phyloP scores from a whole-genome alignment of 2,329 filamentous ascomycete species.

The Aspergillus pseudotamarii region DNA sequence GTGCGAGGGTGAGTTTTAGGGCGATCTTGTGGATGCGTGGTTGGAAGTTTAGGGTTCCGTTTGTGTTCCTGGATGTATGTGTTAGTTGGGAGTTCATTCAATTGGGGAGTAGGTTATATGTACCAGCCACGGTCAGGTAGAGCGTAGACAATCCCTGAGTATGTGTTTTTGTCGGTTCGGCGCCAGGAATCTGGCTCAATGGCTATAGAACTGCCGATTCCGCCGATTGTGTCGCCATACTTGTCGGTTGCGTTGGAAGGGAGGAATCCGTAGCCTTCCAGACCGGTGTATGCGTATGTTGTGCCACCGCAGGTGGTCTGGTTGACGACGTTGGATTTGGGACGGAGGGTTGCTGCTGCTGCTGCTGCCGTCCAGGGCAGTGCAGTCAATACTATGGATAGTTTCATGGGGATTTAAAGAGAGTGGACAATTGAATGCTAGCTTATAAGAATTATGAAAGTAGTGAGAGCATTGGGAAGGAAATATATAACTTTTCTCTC shows the following conservation, averaged over 20 bases:
- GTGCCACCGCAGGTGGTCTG: constrained; percentile 62
- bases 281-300: constrained; percentile 65
- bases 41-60: constrained; percentile 70
- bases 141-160: constrained; percentile 64
- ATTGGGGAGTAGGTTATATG: constrained; percentile 13
- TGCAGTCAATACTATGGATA: constrained; percentile 14
- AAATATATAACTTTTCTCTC: background rate
- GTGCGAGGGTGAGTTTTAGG: constrained; percentile 59
- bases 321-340: constrained; percentile 37
- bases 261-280: constrained; percentile 69
- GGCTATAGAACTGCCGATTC: constrained; percentile 67
- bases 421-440: no score
- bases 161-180: constrained; percentile 53
- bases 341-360: constrained; percentile 16
- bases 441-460: no score
- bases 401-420: constrained; percentile 22
- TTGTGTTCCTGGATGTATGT: constrained; percentile 58
- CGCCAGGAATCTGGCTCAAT: constrained; percentile 64
- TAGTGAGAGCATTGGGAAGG: background rate
- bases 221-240: constrained; percentile 69
- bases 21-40: constrained; percentile 69
- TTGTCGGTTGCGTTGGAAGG: constrained; percentile 63
- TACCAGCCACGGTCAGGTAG: constrained; percentile 71
- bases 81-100: background rate
- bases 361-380: constrained; percentile 20